phyloP scores from a whole-genome alignment of 306 rosid species.

The Cyamopsis tetragonoloba region DNA sequence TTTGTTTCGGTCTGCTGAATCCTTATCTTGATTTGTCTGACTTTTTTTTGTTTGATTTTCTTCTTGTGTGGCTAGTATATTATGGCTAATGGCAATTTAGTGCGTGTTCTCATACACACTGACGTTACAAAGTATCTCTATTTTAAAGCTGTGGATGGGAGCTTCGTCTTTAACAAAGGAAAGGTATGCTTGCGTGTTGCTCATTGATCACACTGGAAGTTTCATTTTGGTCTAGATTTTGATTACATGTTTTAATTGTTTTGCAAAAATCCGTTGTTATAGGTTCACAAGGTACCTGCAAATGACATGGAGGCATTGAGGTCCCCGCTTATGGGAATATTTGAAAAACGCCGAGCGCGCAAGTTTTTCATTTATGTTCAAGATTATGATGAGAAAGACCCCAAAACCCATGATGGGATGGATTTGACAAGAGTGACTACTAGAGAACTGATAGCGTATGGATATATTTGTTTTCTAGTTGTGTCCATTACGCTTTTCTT shows the following conservation, averaged over 20 bases:
- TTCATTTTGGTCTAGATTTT: background rate
- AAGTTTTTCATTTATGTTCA: conserved; percentile 89
- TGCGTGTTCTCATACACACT: conserved; percentile 93
- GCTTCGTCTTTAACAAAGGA: conserved; percentile 65
- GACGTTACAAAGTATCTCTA: conserved; percentile 93
- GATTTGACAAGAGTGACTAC: conserved; percentile 84
- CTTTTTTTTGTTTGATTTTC: background rate
- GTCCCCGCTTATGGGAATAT: conserved; percentile 95
- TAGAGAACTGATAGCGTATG: conserved; percentile 81
- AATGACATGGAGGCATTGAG: conserved; percentile 88
- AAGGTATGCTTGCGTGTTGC: conserved; percentile 41
- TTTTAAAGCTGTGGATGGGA: conserved; percentile 90
- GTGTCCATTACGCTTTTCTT: background rate
- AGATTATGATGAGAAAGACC: conserved; percentile 67
- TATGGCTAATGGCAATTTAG: conserved; percentile 97
- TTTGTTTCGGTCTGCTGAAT: background rate
- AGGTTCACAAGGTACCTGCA: conserved; percentile 95
- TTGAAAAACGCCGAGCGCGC: conserved; percentile 95
- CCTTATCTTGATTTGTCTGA: conserved; percentile 10
- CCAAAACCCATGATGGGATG: conserved; percentile 88
- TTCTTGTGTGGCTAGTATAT: conserved; percentile 54
- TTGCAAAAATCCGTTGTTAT: conserved; percentile 14
- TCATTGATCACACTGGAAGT: background rate
- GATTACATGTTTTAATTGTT: background rate
- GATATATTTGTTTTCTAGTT: conserved; percentile 6